Evolutionary conservation across 306 rosid species (phyloP).

Genomic region (Sesbania bispinosa): DNA sequence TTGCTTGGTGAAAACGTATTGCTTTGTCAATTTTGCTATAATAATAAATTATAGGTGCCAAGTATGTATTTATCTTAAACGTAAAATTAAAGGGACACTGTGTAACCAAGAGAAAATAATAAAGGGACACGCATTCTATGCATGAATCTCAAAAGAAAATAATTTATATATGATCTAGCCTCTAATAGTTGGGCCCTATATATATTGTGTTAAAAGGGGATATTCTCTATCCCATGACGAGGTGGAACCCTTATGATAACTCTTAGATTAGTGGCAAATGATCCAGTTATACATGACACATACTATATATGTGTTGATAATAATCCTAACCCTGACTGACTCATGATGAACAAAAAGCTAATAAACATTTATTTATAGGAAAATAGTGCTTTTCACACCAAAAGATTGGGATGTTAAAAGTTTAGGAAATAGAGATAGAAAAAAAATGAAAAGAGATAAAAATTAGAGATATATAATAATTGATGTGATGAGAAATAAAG

Average conservation of each 20-base stretch:
- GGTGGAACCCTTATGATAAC: neutral
- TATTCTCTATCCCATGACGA: neutral
- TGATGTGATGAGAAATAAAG: too few species aligned
- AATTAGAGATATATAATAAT: too few species aligned
- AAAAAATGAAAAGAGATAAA: too few species aligned
- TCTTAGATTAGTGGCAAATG: neutral
- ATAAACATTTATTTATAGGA: too few species aligned
- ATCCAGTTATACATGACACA: neutral
- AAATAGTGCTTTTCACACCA: too few species aligned
- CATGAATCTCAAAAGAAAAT: too few species aligned
- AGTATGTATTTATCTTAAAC: neutral
- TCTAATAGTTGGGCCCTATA: too few species aligned
- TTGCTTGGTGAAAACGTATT: constrained; percentile 36
- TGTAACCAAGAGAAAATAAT: neutral
- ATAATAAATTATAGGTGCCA: constrained; percentile 24
- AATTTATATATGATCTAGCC: too few species aligned
- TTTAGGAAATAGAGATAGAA: too few species aligned
- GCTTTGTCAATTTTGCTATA: constrained; percentile 33
- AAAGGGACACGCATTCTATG: neutral
- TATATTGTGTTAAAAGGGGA: neutral
- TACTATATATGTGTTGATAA: too few species aligned
- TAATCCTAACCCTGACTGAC: too few species aligned
- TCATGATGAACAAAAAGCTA: neutral
- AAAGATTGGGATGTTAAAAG: too few species aligned
- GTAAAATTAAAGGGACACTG: constrained; percentile 11